Evolutionary conservation across 345 rosid genomes (phyloP).

Genomic region (Barbarea vulgaris): DNA sequence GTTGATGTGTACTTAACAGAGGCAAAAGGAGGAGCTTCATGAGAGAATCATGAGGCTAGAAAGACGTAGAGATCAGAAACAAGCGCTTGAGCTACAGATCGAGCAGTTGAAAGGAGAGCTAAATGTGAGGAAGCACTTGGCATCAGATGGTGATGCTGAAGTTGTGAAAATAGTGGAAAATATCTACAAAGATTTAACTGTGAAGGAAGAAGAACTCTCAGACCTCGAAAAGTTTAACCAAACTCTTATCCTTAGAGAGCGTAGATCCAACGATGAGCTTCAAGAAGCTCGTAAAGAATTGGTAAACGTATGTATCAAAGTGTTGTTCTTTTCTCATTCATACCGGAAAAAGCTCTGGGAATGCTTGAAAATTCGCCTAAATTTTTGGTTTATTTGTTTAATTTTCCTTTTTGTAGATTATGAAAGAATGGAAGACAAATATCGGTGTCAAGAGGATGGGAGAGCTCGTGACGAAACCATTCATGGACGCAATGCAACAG

Average conservation of each 20-base stretch:
- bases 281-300: conserved; percentile 92
- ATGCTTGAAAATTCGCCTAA: not conserved
- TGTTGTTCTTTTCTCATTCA: not conserved
- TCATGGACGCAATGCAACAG: conserved; percentile 74
- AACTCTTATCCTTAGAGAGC: conserved; percentile 76
- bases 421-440: conserved; percentile 54
- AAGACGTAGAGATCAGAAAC: conserved; percentile 75
- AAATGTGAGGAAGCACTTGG: conserved; percentile 84
- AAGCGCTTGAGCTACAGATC: conserved; percentile 85
- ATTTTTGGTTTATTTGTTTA: conserved; percentile 5
- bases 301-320: conserved; percentile 55
- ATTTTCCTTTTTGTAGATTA: conserved; percentile 48
- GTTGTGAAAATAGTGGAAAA: conserved; percentile 59
- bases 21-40: conserved; percentile 81
- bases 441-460: conserved; percentile 95
- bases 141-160: conserved; percentile 68
- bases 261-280: conserved; percentile 85
- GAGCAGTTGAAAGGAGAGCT: conserved; percentile 68
- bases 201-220: conserved; percentile 71
- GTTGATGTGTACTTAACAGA: conserved; percentile 45
- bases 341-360: not conserved
- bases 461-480: conserved; percentile 79
- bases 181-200: conserved; percentile 57
- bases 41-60: conserved; percentile 72
- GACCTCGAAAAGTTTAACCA: conserved; percentile 74